Conservation (phyloP, 768 basidiomycete species). For the Clathrus columnatus region DNA sequence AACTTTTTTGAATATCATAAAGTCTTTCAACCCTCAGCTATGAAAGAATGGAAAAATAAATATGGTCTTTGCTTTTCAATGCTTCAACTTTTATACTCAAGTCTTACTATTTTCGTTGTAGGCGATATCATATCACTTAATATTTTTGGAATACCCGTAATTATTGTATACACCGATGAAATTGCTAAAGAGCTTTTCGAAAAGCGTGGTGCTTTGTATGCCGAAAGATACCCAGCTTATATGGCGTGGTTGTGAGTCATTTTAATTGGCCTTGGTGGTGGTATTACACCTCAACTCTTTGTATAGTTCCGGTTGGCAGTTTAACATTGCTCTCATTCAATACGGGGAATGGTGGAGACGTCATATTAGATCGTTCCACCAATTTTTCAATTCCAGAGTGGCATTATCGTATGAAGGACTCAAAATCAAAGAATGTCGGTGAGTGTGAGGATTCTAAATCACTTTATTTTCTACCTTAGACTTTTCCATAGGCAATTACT, state of each 20-base stretch:
- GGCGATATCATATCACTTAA: slow-evolving; percentile 15
- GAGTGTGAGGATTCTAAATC: not conserved
- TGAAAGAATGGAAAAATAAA: too few species aligned
- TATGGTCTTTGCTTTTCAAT: too few species aligned
- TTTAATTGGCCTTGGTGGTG: too few species aligned
- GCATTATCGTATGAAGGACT: slow-evolving; percentile 22
- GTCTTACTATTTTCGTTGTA: not conserved
- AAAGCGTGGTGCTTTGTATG: slow-evolving; percentile 10
- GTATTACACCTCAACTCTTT: not conserved
- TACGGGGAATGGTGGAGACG: slow-evolving; percentile 30
- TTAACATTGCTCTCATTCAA: slow-evolving; percentile 34
- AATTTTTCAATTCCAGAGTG: slow-evolving; percentile 26
- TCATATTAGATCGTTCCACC: slow-evolving; percentile 32
- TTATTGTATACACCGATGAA: slow-evolving; percentile 13
- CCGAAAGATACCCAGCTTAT: slow-evolving; percentile 3
- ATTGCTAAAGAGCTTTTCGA: slow-evolving; percentile 12
- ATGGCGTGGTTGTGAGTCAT: too few species aligned
- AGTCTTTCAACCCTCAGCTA: too few species aligned
- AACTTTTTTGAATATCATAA: too few species aligned
- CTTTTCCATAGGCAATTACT: slow-evolving; percentile 17
- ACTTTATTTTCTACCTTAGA: not conserved
- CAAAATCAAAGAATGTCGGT: slow-evolving; percentile 28
- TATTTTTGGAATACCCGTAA: slow-evolving; percentile 7
- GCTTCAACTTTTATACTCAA: too few species aligned
- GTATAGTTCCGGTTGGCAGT: slow-evolving; percentile 38